Base-by-base conservation (phyloP, 495 filamentous ascomycete genomes). In the Penicillium tannophilum region DNA sequence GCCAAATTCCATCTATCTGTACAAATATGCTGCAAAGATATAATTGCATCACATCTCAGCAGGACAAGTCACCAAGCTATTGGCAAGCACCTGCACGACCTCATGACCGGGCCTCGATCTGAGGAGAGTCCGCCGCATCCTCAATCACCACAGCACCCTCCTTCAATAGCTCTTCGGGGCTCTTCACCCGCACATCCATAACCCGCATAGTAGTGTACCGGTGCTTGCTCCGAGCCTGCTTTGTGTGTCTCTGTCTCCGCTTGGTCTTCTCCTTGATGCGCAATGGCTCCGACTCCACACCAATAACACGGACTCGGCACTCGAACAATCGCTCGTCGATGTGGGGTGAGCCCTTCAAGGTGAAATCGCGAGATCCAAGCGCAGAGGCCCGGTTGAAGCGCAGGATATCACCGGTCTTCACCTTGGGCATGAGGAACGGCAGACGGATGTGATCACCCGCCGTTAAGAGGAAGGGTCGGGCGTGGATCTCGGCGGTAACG, bases 241-340 rank as follows among this genome's bases (percentile, higher is more conserved):
- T 89, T 11, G 85, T 81, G 65, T 86, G 85, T 68, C 95, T 80
- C 68, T 88, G 84, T 78, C 94, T 86, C 75, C 87, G 74, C 86
- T 97, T 97, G 66, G 89, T 98, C 89, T 98, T 98, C 81, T 92
- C 84, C 78, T 90, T 89, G 55, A 90, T 70, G 56, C 91, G 78
- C 82, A 97, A 72, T 45, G 95, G 95, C 82, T 98, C 94, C 33
- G 82, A 76, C 74, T 98, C 96, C 30, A 89, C 85, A 10, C 90
- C 92, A 55, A 92, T 80, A n/a, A 98, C 91, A 41, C 86, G 82
- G 3, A 92, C 90, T 49, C 93, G 82, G 73, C 91, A 96, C 71
- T 89, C 87, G 63, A 91, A 98, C 60, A 93, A 70, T 26, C 82
- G 70, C 76, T 92, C 86, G 72, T 98, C 90, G 50, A 97, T 71